These are phyloP conservation scores for Cladorrhinum sp. DNA, from an alignment of 2,329 filamentous ascomycete species.

Conservation along the genomic window DNA sequence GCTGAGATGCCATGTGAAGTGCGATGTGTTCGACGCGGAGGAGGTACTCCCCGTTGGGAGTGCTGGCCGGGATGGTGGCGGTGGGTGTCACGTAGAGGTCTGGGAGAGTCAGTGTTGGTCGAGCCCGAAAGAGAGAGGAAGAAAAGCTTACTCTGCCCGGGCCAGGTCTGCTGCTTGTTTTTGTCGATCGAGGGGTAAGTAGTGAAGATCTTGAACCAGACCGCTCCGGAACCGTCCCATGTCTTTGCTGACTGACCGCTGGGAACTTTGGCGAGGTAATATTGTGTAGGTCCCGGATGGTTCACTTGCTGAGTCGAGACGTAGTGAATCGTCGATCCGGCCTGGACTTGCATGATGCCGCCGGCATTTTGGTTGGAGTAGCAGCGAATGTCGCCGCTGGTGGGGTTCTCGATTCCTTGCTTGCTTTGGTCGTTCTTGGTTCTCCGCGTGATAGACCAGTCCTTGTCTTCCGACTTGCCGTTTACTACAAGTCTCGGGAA, in stretches of 20 bases:
- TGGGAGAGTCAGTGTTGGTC: constrained; percentile 16
- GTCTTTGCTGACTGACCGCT: constrained; percentile 31
- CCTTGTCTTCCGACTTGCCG: constrained; percentile 32
- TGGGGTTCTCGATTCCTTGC: constrained; percentile 33
- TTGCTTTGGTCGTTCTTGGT: constrained; percentile 38
- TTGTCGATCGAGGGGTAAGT: constrained; percentile 43
- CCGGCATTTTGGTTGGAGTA: constrained; percentile 34
- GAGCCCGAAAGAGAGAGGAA: too few relatives aligned
- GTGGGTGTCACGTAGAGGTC: constrained; percentile 34
- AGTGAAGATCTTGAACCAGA: constrained; percentile 40
- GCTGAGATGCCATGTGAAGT: constrained; percentile 36
- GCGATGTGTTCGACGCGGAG: constrained; percentile 41
- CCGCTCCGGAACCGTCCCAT: constrained; percentile 37
- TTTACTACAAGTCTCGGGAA: constrained; percentile 36
- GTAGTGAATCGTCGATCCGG: constrained; percentile 35
- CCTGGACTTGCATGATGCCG: constrained; percentile 30
- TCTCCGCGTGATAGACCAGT: constrained; percentile 37
- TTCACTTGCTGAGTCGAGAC: constrained; percentile 37
- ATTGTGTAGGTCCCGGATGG: constrained; percentile 40
- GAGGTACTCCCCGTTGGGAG: constrained; percentile 38
- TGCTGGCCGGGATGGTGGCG: constrained; percentile 35
- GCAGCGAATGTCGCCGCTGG: constrained; percentile 35
- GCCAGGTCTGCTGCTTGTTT: constrained; percentile 46
- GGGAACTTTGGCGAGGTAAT: constrained; percentile 39
- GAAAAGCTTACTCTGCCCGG: constrained; percentile 32